phyloP scores from a whole-genome alignment of 306 rosid species.

The Sphenostylis stenocarpa region DNA sequence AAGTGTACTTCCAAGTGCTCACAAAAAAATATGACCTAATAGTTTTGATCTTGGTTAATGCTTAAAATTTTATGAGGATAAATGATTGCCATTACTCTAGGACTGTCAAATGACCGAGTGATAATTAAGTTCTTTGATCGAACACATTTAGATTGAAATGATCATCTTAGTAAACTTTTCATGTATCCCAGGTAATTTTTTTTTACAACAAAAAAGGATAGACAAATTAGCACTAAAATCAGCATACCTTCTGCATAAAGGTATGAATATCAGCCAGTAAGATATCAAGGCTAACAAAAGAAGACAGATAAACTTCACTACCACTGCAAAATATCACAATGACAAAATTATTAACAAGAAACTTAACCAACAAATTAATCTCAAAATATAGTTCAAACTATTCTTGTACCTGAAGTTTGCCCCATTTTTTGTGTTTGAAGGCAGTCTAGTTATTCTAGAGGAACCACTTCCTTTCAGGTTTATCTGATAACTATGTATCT shows the following conservation, averaged over 20 bases:
- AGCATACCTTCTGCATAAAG: conserved; percentile 69
- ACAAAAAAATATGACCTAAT: background rate
- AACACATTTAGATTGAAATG: conserved; percentile 7
- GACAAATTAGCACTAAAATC: conserved; percentile 24
- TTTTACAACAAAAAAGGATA: background rate
- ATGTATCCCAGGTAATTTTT: conserved; percentile 1
- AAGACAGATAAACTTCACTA: conserved; percentile 67
- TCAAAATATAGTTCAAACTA: conserved; percentile 15
- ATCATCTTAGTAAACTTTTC: background rate
- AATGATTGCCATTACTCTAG: background rate
- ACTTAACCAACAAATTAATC: conserved; percentile 11
- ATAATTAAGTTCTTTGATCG: conserved; percentile 18
- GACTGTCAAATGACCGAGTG: background rate
- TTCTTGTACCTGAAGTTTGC: conserved; percentile 74
- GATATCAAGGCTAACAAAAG: conserved; percentile 49
- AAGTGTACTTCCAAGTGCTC: background rate
- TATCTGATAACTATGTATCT: conserved; percentile 52
- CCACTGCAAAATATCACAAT: conserved; percentile 59
- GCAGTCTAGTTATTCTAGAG: conserved; percentile 49
- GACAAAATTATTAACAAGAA: conserved; percentile 5
- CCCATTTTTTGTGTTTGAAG: conserved; percentile 69
- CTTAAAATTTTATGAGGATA: conserved; percentile 8
- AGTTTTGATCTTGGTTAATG: background rate
- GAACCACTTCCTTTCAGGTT: conserved; percentile 58
- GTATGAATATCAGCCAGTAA: conserved; percentile 55